These are phyloP conservation scores for Xerocomellus intermedius DNA, from an alignment of 768 basidiomycete genomes.

Conservation along the genomic window DNA sequence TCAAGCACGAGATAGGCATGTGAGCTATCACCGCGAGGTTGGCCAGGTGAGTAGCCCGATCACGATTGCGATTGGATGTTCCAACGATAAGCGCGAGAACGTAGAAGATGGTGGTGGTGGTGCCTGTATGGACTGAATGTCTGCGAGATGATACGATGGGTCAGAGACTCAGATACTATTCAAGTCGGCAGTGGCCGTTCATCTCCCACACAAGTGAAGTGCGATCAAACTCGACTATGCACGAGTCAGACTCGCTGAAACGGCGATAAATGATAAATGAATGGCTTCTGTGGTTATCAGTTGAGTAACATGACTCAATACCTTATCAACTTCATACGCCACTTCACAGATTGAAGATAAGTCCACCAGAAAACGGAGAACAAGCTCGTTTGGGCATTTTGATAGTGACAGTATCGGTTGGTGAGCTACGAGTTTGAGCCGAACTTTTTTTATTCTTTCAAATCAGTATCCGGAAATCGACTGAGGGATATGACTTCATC, in stretches of 20 bases:
- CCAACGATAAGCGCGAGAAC: constrained; percentile 2
- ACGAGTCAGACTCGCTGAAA: constrained; percentile 9
- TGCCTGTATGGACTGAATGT: background rate
- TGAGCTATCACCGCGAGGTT: constrained; percentile 10
- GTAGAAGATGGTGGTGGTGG: background rate
- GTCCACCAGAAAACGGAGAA: background rate
- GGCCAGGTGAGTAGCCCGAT: constrained; percentile 1
- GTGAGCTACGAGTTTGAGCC: constrained; percentile 2
- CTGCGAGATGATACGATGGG: background rate
- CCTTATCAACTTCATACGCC: constrained; percentile 12
- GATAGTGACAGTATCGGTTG: constrained; percentile 4
- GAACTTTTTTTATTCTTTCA: constrained; percentile 1
- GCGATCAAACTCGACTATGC: constrained; percentile 12
- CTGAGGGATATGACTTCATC: constrained; percentile 4
- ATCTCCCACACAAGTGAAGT: constrained; percentile 1
- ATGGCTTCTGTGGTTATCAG: constrained; percentile 12
- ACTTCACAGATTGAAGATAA: background rate
- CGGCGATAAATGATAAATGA: constrained; percentile 7
- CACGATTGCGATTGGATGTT: background rate
- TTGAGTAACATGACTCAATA: constrained; percentile 18
- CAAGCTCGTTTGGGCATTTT: constrained; percentile 1
- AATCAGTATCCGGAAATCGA: constrained; percentile 5
- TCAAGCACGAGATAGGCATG: constrained; percentile 6
- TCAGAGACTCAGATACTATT: constrained; percentile 2
- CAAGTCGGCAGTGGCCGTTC: constrained; percentile 8